Base-by-base conservation (phyloP, 495 filamentous ascomycete species). In the Xylaria bambusicola region DNA sequence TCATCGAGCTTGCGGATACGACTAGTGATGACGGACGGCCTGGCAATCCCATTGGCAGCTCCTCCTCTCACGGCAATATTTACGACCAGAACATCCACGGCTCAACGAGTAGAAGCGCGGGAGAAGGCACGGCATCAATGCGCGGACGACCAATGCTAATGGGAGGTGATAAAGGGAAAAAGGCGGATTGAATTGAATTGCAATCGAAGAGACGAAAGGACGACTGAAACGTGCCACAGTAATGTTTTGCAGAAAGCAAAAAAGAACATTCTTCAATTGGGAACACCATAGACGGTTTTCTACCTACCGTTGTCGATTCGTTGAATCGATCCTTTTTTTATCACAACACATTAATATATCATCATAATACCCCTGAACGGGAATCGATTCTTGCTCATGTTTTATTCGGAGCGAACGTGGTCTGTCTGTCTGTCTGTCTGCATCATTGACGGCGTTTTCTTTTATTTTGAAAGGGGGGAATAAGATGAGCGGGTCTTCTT, bases 1-100 rank as follows among this genome's bases (percentile, higher is more conserved):
- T 97, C 53, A 97, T 98, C 66, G 93, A 98, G 73, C 75, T 98
- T 53, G 82, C 85, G 35, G 88, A 93, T 68, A 70, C 78, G 54
- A 73, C 74, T 20, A 81, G 80, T 62, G 81, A 81, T 51, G 81
- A 83, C 52, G 82, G 75, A 41, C 64, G 76, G 48, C 56, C 61
- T 12, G 17, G 26, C 6, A 42, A 47, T 26, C 41, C 17, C 9
- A 29, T 67, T 18, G 42, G 33, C 35, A 6, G 33, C 2, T 20
- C 35, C 2, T 20, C 35, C n/a, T 35, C 47, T n/a, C 12, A 21
- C 17, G 36, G 36, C 38, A 36, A 38, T 31, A 6, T 60, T 20
- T 20, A 38, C 27, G 63, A 64, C 36, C 66, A 66, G 51, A 52
- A 53, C 6, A 62, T 50, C 9, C 21, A 44, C 13, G 74, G 68